Percentiles rank a stretch among this genome's conserved stretches.
Evolutionary conservation across 805 yeast genomes (phyloP).

Genomic region (Komagataella kurtzmanii): DNA sequence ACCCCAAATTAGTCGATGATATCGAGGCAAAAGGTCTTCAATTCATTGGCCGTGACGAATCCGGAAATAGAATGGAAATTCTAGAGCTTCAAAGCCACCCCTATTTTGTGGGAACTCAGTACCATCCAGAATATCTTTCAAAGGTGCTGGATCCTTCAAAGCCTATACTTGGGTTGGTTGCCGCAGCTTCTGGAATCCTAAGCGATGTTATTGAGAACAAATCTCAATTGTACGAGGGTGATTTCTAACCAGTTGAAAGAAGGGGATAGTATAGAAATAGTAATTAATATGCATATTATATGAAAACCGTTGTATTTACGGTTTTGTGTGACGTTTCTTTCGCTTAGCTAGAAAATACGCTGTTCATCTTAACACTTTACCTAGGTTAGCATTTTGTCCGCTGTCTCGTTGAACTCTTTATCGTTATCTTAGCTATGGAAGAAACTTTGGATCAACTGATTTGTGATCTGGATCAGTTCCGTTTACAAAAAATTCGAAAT

Average conservation of each 20-base stretch:
- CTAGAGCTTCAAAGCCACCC: slow-evolving; percentile 80
- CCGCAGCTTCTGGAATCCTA: slow-evolving; percentile 81
- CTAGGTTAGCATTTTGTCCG: too few relatives aligned
- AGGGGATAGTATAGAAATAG: not conserved
- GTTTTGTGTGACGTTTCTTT: not conserved
- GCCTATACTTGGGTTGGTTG: slow-evolving; percentile 92
- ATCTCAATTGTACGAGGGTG: not conserved
- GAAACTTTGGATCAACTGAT: not conserved
- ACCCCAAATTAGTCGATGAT: slow-evolving; percentile 61
- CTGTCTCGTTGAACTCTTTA: not conserved
- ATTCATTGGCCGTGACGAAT: slow-evolving; percentile 91
- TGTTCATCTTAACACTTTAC: too few relatives aligned
- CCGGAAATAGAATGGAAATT: slow-evolving; percentile 86
- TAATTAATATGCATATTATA: not conserved
- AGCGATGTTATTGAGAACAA: slow-evolving; percentile 43
- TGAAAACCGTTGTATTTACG: not conserved
- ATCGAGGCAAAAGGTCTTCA: slow-evolving; percentile 71
- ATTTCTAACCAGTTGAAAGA: not conserved
- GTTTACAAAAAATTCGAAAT: not conserved
- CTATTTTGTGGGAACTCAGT: slow-evolving; percentile 90
- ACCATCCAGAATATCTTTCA: slow-evolving; percentile 95
- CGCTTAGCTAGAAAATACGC: not conserved
- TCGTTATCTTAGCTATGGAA: not conserved
- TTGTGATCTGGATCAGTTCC: not conserved
- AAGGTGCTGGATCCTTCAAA: slow-evolving; percentile 93